Conservation (phyloP, 108 stramenopile genomes). For the Pseudonitzschia multiseries region DNA sequence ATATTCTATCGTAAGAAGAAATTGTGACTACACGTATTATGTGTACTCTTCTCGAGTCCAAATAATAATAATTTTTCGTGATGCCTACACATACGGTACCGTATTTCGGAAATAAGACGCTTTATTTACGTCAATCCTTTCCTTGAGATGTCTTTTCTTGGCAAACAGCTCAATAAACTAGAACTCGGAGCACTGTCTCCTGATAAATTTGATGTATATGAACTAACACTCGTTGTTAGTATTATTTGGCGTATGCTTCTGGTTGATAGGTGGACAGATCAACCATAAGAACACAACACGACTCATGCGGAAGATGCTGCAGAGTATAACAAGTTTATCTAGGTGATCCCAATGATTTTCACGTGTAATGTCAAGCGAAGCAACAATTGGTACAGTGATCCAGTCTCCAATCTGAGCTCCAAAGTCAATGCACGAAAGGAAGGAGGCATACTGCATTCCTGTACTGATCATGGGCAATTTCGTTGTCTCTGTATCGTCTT, state of each 20-base stretch:
- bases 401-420: slow-evolving; percentile 53
- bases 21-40: not conserved
- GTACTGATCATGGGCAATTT: slow-evolving; percentile 5
- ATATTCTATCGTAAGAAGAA: slow-evolving; percentile 21
- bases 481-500: not conserved
- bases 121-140: no score
- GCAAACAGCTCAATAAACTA: no score
- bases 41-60: not conserved
- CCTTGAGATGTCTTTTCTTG: no score
- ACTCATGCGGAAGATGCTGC: slow-evolving; percentile 22
- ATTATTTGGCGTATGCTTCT: not conserved
- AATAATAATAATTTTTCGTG: no score
- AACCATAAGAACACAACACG: slow-evolving; percentile 21
- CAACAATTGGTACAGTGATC: slow-evolving; percentile 44
- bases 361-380: slow-evolving; percentile 44
- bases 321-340: slow-evolving; percentile 37
- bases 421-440: slow-evolving; percentile 65
- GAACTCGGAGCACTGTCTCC: no score
- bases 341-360: slow-evolving; percentile 53
- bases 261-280: not conserved
- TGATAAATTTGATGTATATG: not conserved
- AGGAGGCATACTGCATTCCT: slow-evolving; percentile 51
- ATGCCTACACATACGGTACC: no score
- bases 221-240: not conserved
- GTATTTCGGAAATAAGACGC: no score